Percentiles rank a stretch among this genome's conserved stretches.
These are phyloP conservation scores for Aspergillus pseudoglaucus DNA, from an alignment of 2,329 filamentous ascomycete species.

Conservation along the genomic window DNA sequence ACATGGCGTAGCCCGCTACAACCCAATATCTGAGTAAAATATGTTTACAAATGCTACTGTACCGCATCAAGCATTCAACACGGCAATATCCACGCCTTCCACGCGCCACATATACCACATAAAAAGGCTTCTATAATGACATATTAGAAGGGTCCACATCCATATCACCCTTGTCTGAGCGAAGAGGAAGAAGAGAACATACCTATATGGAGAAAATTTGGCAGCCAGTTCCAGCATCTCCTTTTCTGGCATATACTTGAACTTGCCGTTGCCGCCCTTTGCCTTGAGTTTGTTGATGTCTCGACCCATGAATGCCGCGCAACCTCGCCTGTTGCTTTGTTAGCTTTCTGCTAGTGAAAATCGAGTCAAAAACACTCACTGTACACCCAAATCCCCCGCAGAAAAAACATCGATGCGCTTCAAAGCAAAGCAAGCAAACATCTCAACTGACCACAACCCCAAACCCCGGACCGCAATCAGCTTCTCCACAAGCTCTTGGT, in stretches of 20 bases:
- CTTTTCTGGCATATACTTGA: slow-evolving; percentile 94
- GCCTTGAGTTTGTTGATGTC: slow-evolving; percentile 79
- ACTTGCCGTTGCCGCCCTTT: slow-evolving; percentile 71
- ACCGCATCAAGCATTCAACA: slow-evolving; percentile 29
- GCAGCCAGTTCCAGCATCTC: slow-evolving; percentile 83
- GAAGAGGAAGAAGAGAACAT: slow-evolving; percentile 20
- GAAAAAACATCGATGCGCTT: slow-evolving; percentile 93
- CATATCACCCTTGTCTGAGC: background rate
- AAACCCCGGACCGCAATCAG: slow-evolving; percentile 81
- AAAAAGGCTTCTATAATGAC: slow-evolving; percentile 62
- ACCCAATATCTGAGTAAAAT: background rate
- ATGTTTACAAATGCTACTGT: background rate
- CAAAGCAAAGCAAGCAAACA: slow-evolving; percentile 95
- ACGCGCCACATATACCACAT: slow-evolving; percentile 99
- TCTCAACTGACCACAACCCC: slow-evolving; percentile 88
- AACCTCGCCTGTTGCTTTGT: slow-evolving; percentile 55
- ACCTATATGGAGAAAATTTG: slow-evolving; percentile 75
- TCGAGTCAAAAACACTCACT: slow-evolving; percentile 44
- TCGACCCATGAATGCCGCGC: slow-evolving; percentile 77
- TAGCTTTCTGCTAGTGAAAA: slow-evolving; percentile 1
- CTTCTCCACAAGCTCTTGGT: slow-evolving; percentile 77
- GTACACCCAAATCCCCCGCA: slow-evolving; percentile 85
- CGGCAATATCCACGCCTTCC: slow-evolving; percentile 66
- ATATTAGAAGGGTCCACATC: too few species aligned
- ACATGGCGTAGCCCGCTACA: background rate